These are phyloP conservation scores for Trichoderma citrinoviride DNA, from an alignment of 2,329 filamentous ascomycete species.

Conservation along the genomic window DNA sequence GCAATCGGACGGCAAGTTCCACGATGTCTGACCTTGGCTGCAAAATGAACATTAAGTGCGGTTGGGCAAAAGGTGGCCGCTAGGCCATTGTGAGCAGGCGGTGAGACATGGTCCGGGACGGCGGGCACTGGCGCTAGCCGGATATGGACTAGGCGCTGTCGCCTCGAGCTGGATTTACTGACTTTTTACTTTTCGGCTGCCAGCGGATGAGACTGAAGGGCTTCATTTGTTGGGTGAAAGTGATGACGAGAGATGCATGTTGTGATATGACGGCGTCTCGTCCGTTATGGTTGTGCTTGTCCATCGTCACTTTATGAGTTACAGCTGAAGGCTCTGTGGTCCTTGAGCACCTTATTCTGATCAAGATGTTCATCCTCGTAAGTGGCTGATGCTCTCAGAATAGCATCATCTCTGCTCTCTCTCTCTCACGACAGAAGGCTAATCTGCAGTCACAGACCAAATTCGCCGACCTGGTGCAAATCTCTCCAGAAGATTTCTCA, in stretches of 20 bases:
- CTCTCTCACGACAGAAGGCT: conserved; percentile 5
- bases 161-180: not conserved
- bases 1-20: conserved; percentile 2
- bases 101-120: not conserved
- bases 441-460: conserved; percentile 63
- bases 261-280: not conserved
- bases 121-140: not conserved
- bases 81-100: conserved; percentile 10
- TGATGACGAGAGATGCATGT: not conserved
- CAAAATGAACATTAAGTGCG: conserved; percentile 12
- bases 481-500: conserved; percentile 82
- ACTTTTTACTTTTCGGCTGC: conserved; percentile 6
- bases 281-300: conserved; percentile 4
- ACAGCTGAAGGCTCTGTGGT: not conserved
- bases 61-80: not conserved
- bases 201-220: not conserved
- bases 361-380: conserved; percentile 23
- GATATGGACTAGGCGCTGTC: not conserved
- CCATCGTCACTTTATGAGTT: not conserved
- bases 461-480: conserved; percentile 90
- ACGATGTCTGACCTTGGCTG: conserved; percentile 13
- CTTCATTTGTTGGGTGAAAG: not conserved
- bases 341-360: not conserved
- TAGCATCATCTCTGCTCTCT: not conserved
- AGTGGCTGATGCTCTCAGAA: not conserved